Evolutionary conservation across 2,329 filamentous ascomycete genomes (phyloP).

Genomic region (Colletotrichum paranaense): DNA sequence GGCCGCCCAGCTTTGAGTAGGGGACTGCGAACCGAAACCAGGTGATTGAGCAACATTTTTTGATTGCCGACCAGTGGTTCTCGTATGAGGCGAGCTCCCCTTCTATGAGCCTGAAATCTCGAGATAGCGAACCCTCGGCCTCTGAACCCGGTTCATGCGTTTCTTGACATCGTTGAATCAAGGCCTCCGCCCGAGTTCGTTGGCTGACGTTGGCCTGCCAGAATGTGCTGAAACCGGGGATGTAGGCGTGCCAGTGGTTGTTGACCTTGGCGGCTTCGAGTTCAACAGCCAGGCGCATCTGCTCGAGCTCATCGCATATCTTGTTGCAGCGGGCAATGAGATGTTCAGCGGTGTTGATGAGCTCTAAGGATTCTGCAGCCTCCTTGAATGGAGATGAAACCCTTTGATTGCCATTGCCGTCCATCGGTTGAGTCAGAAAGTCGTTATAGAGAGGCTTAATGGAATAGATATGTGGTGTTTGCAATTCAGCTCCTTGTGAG

Average conservation of each 20-base stretch:
- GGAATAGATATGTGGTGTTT: not conserved
- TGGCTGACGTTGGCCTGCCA: conserved; percentile 17
- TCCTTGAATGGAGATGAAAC: not conserved
- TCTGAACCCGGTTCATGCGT: conserved; percentile 2
- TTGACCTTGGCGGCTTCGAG: conserved; percentile 2
- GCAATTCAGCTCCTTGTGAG: not conserved
- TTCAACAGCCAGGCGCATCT: conserved; percentile 14
- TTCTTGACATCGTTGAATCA: conserved; percentile 10
- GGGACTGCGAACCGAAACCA: conserved; percentile 26
- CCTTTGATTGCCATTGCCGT: not conserved
- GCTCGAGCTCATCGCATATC: conserved; percentile 17
- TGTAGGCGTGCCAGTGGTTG: conserved; percentile 28
- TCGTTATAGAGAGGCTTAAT: not conserved
- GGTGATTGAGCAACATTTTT: conserved; percentile 25
- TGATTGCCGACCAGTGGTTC: conserved; percentile 27
- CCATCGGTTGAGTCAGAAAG: not conserved
- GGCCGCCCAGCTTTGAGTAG: not conserved
- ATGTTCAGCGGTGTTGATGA: conserved; percentile 2
- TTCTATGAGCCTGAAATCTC: conserved; percentile 24
- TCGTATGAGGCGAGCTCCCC: conserved; percentile 22
- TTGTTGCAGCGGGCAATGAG: conserved; percentile 2
- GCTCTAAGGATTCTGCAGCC: not conserved
- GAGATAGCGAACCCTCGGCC: not conserved
- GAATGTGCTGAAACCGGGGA: conserved; percentile 30
- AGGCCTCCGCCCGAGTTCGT: conserved; percentile 9